These are phyloP conservation scores for Diaporthe sp. DNA, from an alignment of 2,329 filamentous ascomycete species.

Conservation along the genomic window DNA sequence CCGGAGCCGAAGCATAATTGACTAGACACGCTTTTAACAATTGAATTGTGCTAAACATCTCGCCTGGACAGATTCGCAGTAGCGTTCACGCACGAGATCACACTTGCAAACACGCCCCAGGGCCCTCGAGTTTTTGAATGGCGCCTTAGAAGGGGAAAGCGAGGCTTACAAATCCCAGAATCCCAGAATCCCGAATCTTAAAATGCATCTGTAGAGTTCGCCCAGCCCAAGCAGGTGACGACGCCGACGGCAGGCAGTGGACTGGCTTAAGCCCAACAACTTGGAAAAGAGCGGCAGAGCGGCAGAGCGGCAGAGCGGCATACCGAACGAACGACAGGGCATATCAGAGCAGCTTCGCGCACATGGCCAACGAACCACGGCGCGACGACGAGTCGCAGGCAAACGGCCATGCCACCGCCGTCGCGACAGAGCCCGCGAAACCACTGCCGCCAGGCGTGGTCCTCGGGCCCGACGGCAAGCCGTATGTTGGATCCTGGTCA, in stretches of 20 bases:
- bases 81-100: not conserved
- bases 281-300: not conserved
- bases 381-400: conserved; percentile 41
- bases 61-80: not conserved
- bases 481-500: conserved; percentile 66
- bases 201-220: not conserved
- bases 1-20: not conserved
- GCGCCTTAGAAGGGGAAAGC: not conserved
- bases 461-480: conserved; percentile 84
- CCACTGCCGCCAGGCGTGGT: conserved; percentile 78
- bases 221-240: conserved; percentile 15
- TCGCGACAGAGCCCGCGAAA: conserved; percentile 52
- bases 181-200: not conserved
- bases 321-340: not conserved
- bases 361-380: conserved; percentile 52
- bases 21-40: not conserved
- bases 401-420: conserved; percentile 36
- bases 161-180: conserved; percentile 24
- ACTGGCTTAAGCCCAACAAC: no score
- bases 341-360: not conserved
- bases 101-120: not conserved
- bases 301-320: not conserved
- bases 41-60: not conserved
- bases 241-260: not conserved
- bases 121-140: not conserved